phyloP scores from a whole-genome alignment of 2,329 filamentous ascomycete genomes.

The Calonectria naviculata region DNA sequence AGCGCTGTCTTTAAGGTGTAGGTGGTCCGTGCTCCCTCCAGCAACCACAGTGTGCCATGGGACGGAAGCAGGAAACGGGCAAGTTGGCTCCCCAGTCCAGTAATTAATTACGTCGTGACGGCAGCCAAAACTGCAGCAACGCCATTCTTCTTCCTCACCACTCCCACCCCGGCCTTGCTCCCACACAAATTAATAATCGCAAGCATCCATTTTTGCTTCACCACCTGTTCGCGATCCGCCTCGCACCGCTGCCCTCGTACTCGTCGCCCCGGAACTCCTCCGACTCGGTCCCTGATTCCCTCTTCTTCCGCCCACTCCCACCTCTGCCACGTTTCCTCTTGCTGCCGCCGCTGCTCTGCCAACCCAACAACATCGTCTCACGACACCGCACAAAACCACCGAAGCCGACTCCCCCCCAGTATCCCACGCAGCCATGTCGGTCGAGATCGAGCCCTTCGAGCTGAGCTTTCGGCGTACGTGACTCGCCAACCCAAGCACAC shows the following conservation, averaged over 20 bases:
- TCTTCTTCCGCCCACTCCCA: constrained; percentile 15
- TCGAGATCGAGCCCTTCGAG: constrained; percentile 92
- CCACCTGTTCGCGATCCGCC: not conserved
- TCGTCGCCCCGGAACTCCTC: not conserved
- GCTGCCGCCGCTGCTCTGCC: constrained; percentile 19
- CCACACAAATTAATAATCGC: constrained; percentile 14
- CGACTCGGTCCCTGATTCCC: not conserved
- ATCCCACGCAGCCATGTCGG: constrained; percentile 77
- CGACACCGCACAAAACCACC: constrained; percentile 30
- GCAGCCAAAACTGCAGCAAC: constrained; percentile 10
- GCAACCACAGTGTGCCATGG: constrained; percentile 16
- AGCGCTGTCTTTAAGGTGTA: constrained; percentile 3
- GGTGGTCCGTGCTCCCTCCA: constrained; percentile 25
- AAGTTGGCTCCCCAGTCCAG: constrained; percentile 26
- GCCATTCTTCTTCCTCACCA: constrained; percentile 18
- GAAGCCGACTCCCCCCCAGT: not conserved
- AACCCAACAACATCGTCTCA: constrained; percentile 27
- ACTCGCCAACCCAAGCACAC: constrained; percentile 22
- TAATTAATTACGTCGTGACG: constrained; percentile 35
- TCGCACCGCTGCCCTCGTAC: not conserved
- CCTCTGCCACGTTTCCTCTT: constrained; percentile 41
- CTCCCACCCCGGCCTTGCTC: constrained; percentile 3
- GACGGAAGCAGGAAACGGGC: constrained; percentile 30
- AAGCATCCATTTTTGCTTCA: not conserved
- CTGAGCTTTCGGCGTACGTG: constrained; percentile 91